Conservation (phyloP, 2,329 filamentous ascomycete species). For the Phaeophleospora eucalypticola region DNA sequence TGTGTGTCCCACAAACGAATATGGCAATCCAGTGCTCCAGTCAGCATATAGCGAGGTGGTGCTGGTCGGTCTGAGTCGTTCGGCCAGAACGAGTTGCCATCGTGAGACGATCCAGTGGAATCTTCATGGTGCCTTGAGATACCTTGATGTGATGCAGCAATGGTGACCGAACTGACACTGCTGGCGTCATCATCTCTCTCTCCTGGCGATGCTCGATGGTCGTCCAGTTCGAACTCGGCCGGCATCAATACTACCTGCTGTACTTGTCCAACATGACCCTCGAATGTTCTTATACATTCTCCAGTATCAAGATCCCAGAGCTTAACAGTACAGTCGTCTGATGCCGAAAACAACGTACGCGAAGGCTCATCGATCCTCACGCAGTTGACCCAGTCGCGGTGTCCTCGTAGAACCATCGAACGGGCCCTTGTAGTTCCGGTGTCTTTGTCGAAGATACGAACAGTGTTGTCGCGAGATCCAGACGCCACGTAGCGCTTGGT, state of each 20-base stretch:
- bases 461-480: conserved; percentile 81
- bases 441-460: conserved; percentile 80
- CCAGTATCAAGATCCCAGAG: conserved; percentile 90
- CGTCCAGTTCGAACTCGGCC: conserved; percentile 83
- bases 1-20: conserved; percentile 86
- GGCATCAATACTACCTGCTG: conserved; percentile 86
- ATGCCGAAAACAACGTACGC: conserved; percentile 84
- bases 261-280: conserved; percentile 90
- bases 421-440: conserved; percentile 65
- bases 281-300: conserved; percentile 69
- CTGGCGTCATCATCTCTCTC: conserved; percentile 50
- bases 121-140: conserved; percentile 14
- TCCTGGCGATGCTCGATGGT: conserved; percentile 49
- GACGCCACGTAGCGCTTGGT: conserved; percentile 80
- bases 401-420: conserved; percentile 77
- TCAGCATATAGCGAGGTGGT: conserved; percentile 88
- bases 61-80: conserved; percentile 60
- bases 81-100: conserved; percentile 51
- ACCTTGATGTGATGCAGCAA: conserved; percentile 19
- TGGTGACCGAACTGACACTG: conserved; percentile 27
- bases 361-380: conserved; percentile 71
- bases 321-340: conserved; percentile 86
- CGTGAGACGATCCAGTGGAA: conserved; percentile 10
- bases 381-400: conserved; percentile 95
- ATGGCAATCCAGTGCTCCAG: conserved; percentile 83